Percentiles rank a stretch among this genome's conserved stretches.
Conservation (phyloP, 306 rosid genomes). For the Urtica urens region DNA sequence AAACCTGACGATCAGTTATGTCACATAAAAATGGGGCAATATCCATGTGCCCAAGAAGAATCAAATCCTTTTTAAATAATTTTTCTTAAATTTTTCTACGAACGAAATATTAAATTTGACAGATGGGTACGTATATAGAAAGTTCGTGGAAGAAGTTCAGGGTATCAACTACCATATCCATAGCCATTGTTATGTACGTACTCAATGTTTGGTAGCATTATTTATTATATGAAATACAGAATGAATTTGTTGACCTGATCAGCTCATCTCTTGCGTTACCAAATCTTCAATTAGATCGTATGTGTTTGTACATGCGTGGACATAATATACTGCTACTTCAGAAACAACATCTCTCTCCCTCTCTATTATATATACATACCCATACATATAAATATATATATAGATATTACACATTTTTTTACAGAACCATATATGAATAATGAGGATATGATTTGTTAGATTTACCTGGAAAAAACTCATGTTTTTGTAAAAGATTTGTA, state of each 20-base stretch:
- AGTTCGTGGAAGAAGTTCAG: slow-evolving; percentile 21
- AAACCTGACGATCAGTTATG: slow-evolving; percentile 25
- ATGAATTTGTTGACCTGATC: slow-evolving; percentile 11
- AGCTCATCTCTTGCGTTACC: background rate
- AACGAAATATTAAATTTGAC: background rate
- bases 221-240: background rate
- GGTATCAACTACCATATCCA: slow-evolving; percentile 28
- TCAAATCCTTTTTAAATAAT: slow-evolving; percentile 14
- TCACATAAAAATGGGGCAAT: slow-evolving; percentile 51
- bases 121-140: slow-evolving; percentile 17
- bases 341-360: too few relatives aligned
- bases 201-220: slow-evolving; percentile 35
- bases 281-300: slow-evolving; percentile 2
- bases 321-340: background rate
- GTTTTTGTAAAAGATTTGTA: too few relatives aligned
- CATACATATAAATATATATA: too few relatives aligned
- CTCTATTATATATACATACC: background rate
- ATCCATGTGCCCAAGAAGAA: slow-evolving; percentile 47
- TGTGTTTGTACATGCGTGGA: background rate
- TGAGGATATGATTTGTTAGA: background rate
- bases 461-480: background rate
- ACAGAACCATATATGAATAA: background rate
- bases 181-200: slow-evolving; percentile 11
- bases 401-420: too few relatives aligned
- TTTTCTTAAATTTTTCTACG: background rate